Evolutionary conservation across 139 green algal genomes (phyloP), one percentile per base, ranked within the genome.

Genomic region (Chlorella sp.): DNA sequence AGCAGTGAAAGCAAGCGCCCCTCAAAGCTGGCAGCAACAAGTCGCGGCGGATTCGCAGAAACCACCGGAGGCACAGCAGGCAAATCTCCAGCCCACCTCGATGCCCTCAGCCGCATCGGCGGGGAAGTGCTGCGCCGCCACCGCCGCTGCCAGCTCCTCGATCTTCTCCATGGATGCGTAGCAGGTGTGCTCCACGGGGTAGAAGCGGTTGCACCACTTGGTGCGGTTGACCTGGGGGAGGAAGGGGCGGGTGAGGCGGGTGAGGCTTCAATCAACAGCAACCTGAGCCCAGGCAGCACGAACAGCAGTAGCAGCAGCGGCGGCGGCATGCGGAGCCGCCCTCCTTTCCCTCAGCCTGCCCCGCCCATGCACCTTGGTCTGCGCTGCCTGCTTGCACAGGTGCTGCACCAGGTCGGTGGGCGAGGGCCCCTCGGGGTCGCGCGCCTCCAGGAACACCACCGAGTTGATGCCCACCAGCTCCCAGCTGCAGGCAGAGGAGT

Each of bases 131-230:
- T 74, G 34, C 25, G 32, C 64, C 51, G 85, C 55, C 30, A 93
- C 47, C 23, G 74, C 32, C 11, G 72, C 70, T 13, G 74, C 85
- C 57, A 88, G 55, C 75, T 91, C 80, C 39, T 68, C 39, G 15
- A 94, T 88, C 32, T 85, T 81, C 4, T 92, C 89, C 72, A 94
- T 38, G 25, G 68, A 80, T 41, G 90, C 87, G 23, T 83, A 81
- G 57, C 89, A 91, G 12, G 83, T 73, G 28, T 73, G 30, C 69
- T 93, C 85, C 34, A 94, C 67, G 3, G 90, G 90, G 56, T 88
- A 88, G 41, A 94, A 89, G 60, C 90, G 83, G 39, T 82, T 79
- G 87, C 87, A 91, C 51, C 51, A 60, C 51, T 60, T 60, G 51
- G 51, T 60, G 51, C 51, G 51, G 51, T 60, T 60, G 12, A 60